Evolutionary conservation across 2,329 filamentous ascomycete species (phyloP).

Genomic region (Diplodia mutila): DNA sequence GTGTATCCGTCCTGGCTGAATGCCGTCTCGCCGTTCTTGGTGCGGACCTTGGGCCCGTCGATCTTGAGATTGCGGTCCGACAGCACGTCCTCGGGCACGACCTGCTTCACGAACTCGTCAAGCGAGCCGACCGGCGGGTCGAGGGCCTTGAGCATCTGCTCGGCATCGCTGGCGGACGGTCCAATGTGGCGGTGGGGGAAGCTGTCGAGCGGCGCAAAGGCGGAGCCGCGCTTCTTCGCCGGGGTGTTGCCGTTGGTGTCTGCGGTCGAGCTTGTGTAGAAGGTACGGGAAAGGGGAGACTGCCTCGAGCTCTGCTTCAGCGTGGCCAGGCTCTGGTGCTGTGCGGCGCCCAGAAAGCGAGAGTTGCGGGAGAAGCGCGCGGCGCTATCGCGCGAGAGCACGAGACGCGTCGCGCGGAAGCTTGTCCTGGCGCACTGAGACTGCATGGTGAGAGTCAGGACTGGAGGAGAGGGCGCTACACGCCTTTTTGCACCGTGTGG

Average conservation of each 20-base stretch:
- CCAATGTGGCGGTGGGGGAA: conserved; percentile 88
- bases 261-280: conserved; percentile 30
- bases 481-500: conserved; percentile 1
- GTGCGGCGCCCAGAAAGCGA: not conserved
- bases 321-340: not conserved
- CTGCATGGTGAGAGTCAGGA: conserved; percentile 17
- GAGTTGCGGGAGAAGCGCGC: conserved; percentile 3
- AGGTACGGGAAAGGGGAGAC: conserved; percentile 19
- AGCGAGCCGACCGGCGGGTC: conserved; percentile 73
- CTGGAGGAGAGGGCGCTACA: not conserved
- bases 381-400: conserved; percentile 12
- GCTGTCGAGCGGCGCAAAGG: conserved; percentile 57
- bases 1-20: conserved; percentile 51
- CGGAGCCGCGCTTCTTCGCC: conserved; percentile 22
- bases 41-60: conserved; percentile 38
- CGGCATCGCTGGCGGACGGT: conserved; percentile 69
- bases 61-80: conserved; percentile 67
- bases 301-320: not conserved
- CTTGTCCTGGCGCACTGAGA: conserved; percentile 25
- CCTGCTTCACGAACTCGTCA: conserved; percentile 82
- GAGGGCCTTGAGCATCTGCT: conserved; percentile 78
- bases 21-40: conserved; percentile 41
- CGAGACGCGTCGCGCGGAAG: conserved; percentile 23
- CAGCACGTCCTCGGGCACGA: conserved; percentile 79
- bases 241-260: conserved; percentile 27